Evolutionary conservation across 2,329 filamentous ascomycete genomes (phyloP).

Genomic region (Cladosporium sp.): DNA sequence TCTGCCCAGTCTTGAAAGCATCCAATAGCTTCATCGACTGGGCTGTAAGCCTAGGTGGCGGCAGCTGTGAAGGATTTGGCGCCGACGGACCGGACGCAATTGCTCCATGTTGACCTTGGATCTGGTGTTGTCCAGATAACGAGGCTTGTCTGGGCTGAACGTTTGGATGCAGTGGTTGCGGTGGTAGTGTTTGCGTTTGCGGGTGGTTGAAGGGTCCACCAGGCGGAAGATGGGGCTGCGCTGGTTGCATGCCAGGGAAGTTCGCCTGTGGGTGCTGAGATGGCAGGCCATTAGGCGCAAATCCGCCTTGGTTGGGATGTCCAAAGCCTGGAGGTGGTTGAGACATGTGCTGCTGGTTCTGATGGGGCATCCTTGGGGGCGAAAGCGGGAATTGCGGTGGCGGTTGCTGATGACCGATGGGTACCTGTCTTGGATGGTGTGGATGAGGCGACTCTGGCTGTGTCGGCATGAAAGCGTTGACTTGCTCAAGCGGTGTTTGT

Average conservation of each 20-base stretch:
- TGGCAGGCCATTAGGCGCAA: background rate
- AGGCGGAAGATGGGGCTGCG: background rate
- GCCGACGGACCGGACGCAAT: conserved; percentile 40
- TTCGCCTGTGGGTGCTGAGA: background rate
- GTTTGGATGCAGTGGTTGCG: background rate
- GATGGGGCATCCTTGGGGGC: conserved; percentile 24
- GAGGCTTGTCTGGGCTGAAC: background rate
- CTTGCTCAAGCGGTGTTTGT: conserved; percentile 8
- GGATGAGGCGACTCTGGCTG: conserved; percentile 49
- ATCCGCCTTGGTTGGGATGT: background rate
- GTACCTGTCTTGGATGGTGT: conserved; percentile 42
- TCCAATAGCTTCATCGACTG: conserved; percentile 57
- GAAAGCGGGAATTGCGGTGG: conserved; percentile 48
- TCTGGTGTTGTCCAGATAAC: background rate
- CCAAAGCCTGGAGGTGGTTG: conserved; percentile 7
- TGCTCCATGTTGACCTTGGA: conserved; percentile 11
- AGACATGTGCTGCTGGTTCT: conserved; percentile 23
- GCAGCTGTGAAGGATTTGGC: conserved; percentile 55
- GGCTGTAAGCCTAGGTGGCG: conserved; percentile 54
- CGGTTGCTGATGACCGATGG: conserved; percentile 44
- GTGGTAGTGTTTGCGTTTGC: background rate
- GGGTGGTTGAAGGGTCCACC: background rate
- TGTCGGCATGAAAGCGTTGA: conserved; percentile 4
- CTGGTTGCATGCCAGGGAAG: background rate
- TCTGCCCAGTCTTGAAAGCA: conserved; percentile 46